These are phyloP conservation scores for Pythium rishiriense DNA, from an alignment of 352 stramenopile genomes.

Conservation along the genomic window DNA sequence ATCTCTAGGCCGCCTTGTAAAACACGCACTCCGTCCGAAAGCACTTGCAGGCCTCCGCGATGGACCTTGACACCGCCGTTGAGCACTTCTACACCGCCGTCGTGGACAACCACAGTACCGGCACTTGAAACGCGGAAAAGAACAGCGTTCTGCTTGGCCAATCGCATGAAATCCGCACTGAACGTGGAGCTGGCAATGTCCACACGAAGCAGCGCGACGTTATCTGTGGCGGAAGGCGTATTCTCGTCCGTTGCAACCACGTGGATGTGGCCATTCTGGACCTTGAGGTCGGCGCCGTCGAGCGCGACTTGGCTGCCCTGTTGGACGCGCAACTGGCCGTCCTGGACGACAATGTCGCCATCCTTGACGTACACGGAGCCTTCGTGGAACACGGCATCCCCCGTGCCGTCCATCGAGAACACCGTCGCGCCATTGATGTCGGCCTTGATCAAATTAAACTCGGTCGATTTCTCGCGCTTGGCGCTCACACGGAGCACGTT, in stretches of 20 bases:
- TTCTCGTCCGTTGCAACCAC: constrained; percentile 29
- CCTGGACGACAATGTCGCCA: constrained; percentile 56
- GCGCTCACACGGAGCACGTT: constrained; percentile 64
- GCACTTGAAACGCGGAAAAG: constrained; percentile 54
- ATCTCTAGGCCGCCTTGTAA: constrained; percentile 24
- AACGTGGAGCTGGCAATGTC: not conserved
- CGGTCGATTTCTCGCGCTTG: constrained; percentile 37
- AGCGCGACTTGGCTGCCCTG: constrained; percentile 46
- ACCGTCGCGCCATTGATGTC: constrained; percentile 45
- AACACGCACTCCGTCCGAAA: constrained; percentile 55
- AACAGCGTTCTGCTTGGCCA: constrained; percentile 35
- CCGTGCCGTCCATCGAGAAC: constrained; percentile 65
- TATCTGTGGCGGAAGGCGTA: not conserved
- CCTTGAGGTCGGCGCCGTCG: constrained; percentile 39
- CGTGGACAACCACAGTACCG: constrained; percentile 56
- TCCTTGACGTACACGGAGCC: constrained; percentile 45
- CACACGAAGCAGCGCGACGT: constrained; percentile 14
- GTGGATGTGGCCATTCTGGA: constrained; percentile 46
- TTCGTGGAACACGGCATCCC: constrained; percentile 42
- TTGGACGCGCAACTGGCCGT: constrained; percentile 35
- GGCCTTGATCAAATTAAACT: constrained; percentile 75
- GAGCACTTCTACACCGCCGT: constrained; percentile 59
- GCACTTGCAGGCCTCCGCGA: constrained; percentile 56
- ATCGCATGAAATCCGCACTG: constrained; percentile 45
- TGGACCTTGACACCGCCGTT: constrained; percentile 59